Conservation (phyloP, 1,284 basidiomycete genomes). For the Rhodotorula sp. region DNA sequence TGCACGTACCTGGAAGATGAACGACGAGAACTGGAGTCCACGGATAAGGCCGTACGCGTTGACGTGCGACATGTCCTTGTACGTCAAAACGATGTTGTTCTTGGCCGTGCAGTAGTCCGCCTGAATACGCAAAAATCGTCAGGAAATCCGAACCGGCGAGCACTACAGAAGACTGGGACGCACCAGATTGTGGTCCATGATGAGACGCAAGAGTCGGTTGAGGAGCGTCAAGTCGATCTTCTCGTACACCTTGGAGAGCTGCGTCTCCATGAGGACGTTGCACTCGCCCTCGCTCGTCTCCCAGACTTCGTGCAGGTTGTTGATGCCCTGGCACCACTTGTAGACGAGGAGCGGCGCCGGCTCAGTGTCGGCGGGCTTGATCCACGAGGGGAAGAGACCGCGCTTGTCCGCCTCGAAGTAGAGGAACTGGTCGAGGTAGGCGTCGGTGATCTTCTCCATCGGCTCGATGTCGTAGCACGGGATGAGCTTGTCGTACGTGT, state of each 20-base stretch:
- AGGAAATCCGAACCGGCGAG: not conserved
- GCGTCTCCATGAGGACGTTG: conserved; percentile 96
- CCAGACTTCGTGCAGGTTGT: conserved; percentile 91
- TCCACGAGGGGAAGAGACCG: conserved; percentile 93
- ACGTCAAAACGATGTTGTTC: conserved; percentile 90
- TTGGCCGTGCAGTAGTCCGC: conserved; percentile 97
- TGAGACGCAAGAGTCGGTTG: conserved; percentile 86
- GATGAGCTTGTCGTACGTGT: conserved; percentile 81
- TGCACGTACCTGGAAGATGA: conserved; percentile 83
- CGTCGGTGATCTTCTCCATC: conserved; percentile 97
- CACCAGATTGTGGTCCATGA: conserved; percentile 89
- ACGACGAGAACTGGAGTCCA: conserved; percentile 91
- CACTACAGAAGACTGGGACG: not conserved
- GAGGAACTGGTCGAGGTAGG: conserved; percentile 62
- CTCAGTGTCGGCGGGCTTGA: conserved; percentile 94
- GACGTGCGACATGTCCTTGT: conserved; percentile 91
- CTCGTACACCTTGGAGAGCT: conserved; percentile 92
- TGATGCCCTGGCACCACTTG: conserved; percentile 95
- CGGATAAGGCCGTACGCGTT: conserved; percentile 90
- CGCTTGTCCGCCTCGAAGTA: conserved; percentile 84
- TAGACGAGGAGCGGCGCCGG: conserved; percentile 93
- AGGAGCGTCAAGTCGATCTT: conserved; percentile 94
- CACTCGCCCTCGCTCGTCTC: conserved; percentile 95
- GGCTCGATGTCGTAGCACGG: conserved; percentile 98
- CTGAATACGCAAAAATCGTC: conserved; percentile 7